Evolutionary conservation across 805 yeast species (phyloP).

Genomic region (Yarrowia sp.): DNA sequence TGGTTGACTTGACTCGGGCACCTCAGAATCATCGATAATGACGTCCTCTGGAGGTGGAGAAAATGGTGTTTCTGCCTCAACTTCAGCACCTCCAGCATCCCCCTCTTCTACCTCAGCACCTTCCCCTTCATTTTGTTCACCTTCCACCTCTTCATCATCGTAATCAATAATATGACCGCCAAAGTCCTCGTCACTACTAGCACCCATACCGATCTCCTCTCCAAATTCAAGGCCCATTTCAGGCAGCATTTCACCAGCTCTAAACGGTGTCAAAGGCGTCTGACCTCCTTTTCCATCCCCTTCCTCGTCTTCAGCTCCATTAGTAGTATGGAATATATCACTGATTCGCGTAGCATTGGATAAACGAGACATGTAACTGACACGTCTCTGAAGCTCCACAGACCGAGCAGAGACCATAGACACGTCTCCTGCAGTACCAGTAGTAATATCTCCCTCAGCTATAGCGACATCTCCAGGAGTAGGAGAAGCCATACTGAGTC

Average conservation of each 20-base stretch:
- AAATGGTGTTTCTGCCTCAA: not conserved
- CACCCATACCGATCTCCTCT: slow-evolving; percentile 1
- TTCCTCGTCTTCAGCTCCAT: not conserved
- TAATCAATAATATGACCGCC: slow-evolving; percentile 8
- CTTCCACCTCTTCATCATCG: not conserved
- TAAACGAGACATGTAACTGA: slow-evolving; percentile 17
- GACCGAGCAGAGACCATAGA: slow-evolving; percentile 13
- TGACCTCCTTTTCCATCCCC: not conserved
- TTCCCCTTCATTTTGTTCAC: not conserved
- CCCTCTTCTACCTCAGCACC: not conserved
- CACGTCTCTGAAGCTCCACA: slow-evolving; percentile 16
- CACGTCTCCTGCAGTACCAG: not conserved
- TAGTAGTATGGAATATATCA: slow-evolving; percentile 19
- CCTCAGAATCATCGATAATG: not conserved
- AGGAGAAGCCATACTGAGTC: not conserved
- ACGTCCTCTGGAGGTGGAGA: not conserved
- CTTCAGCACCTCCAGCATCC: not conserved
- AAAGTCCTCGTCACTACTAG: slow-evolving; percentile 12
- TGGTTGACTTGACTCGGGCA: not conserved
- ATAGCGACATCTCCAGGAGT: not conserved
- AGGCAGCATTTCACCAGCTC: slow-evolving; percentile 1
- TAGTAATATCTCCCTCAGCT: too few species aligned
- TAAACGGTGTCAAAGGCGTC: slow-evolving; percentile 10
- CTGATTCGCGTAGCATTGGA: slow-evolving; percentile 31
- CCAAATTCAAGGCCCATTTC: slow-evolving; percentile 34